These are phyloP conservation scores for Neurospora sp. DNA, from an alignment of 495 filamentous ascomycete genomes.

Conservation along the genomic window DNA sequence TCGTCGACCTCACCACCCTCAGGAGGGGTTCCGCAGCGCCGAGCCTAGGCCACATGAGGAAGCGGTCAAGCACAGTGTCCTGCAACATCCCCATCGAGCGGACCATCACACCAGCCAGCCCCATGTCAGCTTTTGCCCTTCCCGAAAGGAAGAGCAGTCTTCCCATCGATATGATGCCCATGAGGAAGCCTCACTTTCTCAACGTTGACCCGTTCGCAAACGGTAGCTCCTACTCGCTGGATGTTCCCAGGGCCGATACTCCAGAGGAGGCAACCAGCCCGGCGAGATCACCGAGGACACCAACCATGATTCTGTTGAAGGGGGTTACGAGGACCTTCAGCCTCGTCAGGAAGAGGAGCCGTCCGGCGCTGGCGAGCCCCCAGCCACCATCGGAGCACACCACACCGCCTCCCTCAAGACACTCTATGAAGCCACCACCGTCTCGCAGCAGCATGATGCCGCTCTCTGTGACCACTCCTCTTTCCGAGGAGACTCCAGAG, in stretches of 20 bases:
- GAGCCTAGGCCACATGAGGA: slow-evolving; percentile 13
- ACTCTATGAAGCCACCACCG: neutral
- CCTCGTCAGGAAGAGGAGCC: slow-evolving; percentile 36
- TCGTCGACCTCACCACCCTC: slow-evolving; percentile 31
- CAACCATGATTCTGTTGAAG: slow-evolving; percentile 28
- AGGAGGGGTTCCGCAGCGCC: slow-evolving; percentile 30
- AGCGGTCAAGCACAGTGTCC: slow-evolving; percentile 18
- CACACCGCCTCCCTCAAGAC: neutral
- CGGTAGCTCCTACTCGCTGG: slow-evolving; percentile 26
- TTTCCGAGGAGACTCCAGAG: neutral
- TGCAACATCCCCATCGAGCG: slow-evolving; percentile 10
- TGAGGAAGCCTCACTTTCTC: slow-evolving; percentile 31
- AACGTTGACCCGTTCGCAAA: slow-evolving; percentile 37
- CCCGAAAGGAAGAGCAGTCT: slow-evolving; percentile 22
- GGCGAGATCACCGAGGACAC: slow-evolving; percentile 25
- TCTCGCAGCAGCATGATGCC: neutral
- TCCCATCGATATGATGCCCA: slow-evolving; percentile 24
- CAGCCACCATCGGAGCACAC: neutral
- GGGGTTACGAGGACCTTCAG: slow-evolving; percentile 34
- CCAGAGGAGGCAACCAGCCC: slow-evolving; percentile 8
- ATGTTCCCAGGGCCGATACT: slow-evolving; percentile 16
- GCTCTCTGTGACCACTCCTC: neutral
- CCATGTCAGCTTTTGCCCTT: slow-evolving; percentile 9
- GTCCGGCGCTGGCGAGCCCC: slow-evolving; percentile 26
- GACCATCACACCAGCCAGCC: slow-evolving; percentile 25